A percentile compares a stretch with the other conserved stretches of the same genome.
Conservation (phyloP, 148 eudicot species). For the Euryodendron excelsum region DNA sequence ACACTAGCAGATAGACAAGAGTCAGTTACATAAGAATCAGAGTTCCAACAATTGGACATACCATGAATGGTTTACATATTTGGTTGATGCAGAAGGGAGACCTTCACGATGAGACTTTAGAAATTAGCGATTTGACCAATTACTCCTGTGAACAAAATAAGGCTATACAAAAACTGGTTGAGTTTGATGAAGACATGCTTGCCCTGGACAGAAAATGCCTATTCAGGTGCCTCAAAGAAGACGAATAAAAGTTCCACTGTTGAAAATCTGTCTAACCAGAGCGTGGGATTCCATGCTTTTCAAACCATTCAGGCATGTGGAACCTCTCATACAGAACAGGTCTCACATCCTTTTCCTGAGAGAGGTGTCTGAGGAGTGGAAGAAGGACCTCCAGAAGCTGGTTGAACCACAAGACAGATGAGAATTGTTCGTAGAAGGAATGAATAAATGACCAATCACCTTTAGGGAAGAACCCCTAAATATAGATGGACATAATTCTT, state of each 20-base stretch:
- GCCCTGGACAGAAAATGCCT: constrained; percentile 32
- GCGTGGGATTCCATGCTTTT: constrained; percentile 84
- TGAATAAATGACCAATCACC: background rate
- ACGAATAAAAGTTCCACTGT: background rate
- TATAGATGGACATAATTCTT: background rate
- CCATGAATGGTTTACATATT: constrained; percentile 2
- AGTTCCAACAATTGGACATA: constrained; percentile 28
- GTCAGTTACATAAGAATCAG: constrained; percentile 33
- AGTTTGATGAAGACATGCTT: constrained; percentile 20
- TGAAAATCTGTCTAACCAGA: constrained; percentile 38
- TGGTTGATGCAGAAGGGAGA: constrained; percentile 14
- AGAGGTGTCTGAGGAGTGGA: constrained; percentile 80
- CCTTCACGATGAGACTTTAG: constrained; percentile 9
- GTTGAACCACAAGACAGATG: constrained; percentile 13
- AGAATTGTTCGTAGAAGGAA: background rate
- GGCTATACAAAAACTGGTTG: constrained; percentile 44
- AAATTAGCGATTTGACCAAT: constrained; percentile 16
- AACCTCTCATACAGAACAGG: constrained; percentile 74
- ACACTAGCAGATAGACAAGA: constrained; percentile 29
- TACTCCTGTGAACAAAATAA: constrained; percentile 16
- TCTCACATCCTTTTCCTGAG: constrained; percentile 72
- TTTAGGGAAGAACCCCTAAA: too few species aligned
- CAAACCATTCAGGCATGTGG: constrained; percentile 97
- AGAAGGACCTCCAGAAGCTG: constrained; percentile 91
- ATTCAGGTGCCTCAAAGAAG: constrained; percentile 6